These are phyloP conservation scores for Lactarius hatsudake DNA, from an alignment of 768 basidiomycete genomes.

Conservation along the genomic window DNA sequence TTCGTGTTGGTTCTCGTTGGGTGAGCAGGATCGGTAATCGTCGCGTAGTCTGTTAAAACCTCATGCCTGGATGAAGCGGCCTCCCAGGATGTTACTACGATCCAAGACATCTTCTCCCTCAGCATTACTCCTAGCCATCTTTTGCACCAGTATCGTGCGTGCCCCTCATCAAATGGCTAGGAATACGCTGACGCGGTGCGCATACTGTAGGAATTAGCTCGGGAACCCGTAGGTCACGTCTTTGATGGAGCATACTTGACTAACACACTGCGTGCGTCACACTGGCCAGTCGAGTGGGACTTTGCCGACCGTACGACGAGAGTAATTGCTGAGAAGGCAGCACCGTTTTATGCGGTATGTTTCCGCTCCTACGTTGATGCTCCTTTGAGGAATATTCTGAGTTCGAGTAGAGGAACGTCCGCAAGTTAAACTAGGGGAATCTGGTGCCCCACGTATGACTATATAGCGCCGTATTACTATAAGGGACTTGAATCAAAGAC, in stretches of 20 bases:
- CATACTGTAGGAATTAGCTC: slow-evolving; percentile 17
- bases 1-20: slow-evolving; percentile 20
- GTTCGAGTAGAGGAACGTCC: slow-evolving; percentile 13
- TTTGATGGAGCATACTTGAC: not conserved
- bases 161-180: not conserved
- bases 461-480: not conserved
- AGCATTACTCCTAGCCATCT: not conserved
- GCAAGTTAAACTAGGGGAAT: not conserved
- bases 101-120: slow-evolving; percentile 8
- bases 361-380: too few relatives aligned
- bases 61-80: not conserved
- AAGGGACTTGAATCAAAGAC: not conserved
- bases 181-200: not conserved
- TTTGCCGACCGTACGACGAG: slow-evolving; percentile 21
- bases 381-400: not conserved
- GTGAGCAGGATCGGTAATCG: not conserved
- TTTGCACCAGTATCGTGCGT: slow-evolving; percentile 13
- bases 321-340: slow-evolving; percentile 16
- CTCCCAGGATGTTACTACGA: not conserved
- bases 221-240: slow-evolving; percentile 11
- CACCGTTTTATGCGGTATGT: slow-evolving; percentile 18
- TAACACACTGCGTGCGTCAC: not conserved
- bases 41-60: not conserved
- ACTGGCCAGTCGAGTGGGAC: slow-evolving; percentile 13
- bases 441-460: not conserved